phyloP scores from a whole-genome alignment of 139 green algal species.

The Zygnema circumcarinatum region DNA sequence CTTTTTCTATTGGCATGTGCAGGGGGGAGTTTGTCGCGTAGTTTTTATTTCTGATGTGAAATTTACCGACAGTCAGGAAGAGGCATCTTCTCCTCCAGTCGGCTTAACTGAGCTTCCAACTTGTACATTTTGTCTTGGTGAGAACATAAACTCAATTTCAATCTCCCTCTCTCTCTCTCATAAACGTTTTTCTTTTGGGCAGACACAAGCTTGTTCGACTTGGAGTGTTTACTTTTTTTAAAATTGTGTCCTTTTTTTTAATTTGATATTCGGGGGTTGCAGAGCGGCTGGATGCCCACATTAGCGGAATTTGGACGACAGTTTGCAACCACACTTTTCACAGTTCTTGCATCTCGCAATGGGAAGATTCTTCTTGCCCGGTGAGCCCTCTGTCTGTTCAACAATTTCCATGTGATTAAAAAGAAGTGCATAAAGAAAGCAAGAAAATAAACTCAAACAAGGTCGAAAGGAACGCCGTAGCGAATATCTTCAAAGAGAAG shows the following conservation, averaged over 20 bases:
- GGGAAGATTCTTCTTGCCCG: constrained; percentile 63
- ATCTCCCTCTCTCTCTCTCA: constrained; percentile 11
- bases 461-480: too few species aligned
- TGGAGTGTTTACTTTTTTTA: too few species aligned
- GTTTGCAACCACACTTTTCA: constrained; percentile 97
- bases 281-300: constrained; percentile 92
- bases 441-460: too few species aligned
- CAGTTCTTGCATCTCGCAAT: constrained; percentile 78
- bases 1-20: too few species aligned
- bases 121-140: constrained; percentile 90
- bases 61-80: constrained; percentile 56
- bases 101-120: constrained; percentile 86
- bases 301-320: constrained; percentile 92
- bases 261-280: too few species aligned
- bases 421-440: too few species aligned
- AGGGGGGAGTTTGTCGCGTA: constrained; percentile 32
- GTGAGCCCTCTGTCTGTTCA: constrained; percentile 23
- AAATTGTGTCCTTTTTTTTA: too few species aligned
- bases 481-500: neutral
- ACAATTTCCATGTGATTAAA: constrained; percentile 9
- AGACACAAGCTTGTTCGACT: too few species aligned
- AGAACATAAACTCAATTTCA: neutral
- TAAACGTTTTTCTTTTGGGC: too few species aligned
- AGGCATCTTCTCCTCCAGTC: constrained; percentile 51
- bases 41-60: constrained; percentile 79